phyloP scores from a whole-genome alignment of 257 asterid genomes.

The Coffea eugenioides region DNA sequence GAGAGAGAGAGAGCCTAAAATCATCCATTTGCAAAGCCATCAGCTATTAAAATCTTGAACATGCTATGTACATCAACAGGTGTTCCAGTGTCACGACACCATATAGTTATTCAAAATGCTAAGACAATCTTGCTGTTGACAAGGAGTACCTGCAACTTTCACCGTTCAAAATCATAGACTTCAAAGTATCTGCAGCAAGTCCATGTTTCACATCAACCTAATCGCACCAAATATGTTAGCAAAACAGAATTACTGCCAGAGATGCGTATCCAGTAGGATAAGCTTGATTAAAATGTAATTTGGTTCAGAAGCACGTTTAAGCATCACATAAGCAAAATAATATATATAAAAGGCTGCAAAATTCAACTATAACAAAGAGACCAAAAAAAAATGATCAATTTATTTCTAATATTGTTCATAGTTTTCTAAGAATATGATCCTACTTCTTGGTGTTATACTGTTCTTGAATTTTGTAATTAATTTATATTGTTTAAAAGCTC shows the following conservation, averaged over 20 bases:
- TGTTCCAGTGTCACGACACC: too few relatives aligned
- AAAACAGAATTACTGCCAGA: not conserved
- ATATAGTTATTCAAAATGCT: not conserved
- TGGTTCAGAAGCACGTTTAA: not conserved
- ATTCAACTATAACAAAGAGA: too few relatives aligned
- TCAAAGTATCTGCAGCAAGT: slow-evolving; percentile 74
- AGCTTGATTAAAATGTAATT: not conserved
- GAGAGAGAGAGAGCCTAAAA: too few relatives aligned
- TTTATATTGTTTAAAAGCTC: not conserved
- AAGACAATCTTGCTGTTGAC: not conserved
- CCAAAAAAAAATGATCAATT: too few relatives aligned
- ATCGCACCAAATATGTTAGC: slow-evolving; percentile 13
- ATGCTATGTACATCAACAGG: too few relatives aligned
- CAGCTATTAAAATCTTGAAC: too few relatives aligned
- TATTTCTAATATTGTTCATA: too few relatives aligned
- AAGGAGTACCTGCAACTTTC: slow-evolving; percentile 64
- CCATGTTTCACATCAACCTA: slow-evolving; percentile 82
- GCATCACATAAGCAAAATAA: not conserved
- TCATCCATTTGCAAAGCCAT: too few relatives aligned
- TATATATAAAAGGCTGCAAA: not conserved
- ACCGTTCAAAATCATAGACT: slow-evolving; percentile 65
- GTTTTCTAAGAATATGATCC: not conserved
- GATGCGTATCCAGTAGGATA: not conserved
- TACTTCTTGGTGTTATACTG: not conserved
- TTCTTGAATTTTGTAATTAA: not conserved